Evolutionary conservation across 495 filamentous ascomycete species (phyloP), one percentile per base, ranked within the genome.

Genomic region (Penicillium subrubescens): DNA sequence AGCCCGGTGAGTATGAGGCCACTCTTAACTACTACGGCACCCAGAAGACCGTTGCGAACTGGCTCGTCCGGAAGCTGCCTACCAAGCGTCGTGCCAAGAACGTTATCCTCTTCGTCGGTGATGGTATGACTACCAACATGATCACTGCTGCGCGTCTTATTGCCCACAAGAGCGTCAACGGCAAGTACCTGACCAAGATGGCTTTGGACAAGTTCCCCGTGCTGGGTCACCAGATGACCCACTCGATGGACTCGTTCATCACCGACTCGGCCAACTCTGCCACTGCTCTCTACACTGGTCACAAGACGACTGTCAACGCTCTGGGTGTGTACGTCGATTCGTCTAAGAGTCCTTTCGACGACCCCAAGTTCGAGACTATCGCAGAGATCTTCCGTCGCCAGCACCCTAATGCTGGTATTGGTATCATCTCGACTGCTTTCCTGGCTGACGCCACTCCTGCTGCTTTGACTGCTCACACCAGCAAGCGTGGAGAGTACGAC

Each of bases 41-140:
- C 14, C 79, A 81, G 65, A 89, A 75, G 59, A 91, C 90, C 11
- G 82, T 80, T 23, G 89, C 89, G 1, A 86, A 82, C 62, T 92
- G 90, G 90, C 70, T 84, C 10, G 90, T 92, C 11, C 84, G 90
- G n/a, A 86, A 88, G 56, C 64, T 92, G 12, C 80, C 81, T 21
- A 80, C 80, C 5, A 79, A 80, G 73, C 86, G 89, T 70, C 89
- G 85, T 76, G 86, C 89, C 3, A 92, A 92, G 86, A 92, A 92
- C 67, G 84, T 92, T 61, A 83, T 92, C 57, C 82, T 92, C 54
- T 92, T 92, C 77, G 87, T 92, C 57, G 90, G 89, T 73, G 89
- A 91, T 62, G 89, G 90, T 58, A 92, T 92, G 90, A 91, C 89
- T 5, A 91, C 88, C 34, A 91, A 91, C 75, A 92, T 92, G 89